phyloP scores from a whole-genome alignment of 257 asterid genomes.

The Orobanche coerulescens region DNA sequence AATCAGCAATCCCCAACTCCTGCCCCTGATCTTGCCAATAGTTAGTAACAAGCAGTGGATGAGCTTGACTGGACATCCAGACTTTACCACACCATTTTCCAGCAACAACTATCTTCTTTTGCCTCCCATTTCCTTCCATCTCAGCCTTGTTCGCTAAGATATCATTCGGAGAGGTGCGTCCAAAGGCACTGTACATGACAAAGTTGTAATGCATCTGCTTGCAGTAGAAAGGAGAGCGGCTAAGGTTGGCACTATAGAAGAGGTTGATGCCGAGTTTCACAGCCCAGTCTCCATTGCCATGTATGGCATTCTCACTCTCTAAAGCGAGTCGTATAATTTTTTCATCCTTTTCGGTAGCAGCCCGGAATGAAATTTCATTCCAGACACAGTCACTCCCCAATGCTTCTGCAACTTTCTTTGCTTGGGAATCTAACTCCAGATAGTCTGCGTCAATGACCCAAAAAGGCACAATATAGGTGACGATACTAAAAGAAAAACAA shows the following conservation, averaged over 20 bases:
- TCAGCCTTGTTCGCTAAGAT: constrained; percentile 24
- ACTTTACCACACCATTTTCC: constrained; percentile 99
- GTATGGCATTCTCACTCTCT: constrained; percentile 72
- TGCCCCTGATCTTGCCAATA: constrained; percentile 36
- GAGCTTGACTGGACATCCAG: constrained; percentile 95
- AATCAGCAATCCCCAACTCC: constrained; percentile 23
- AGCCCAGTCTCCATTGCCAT: constrained; percentile 95
- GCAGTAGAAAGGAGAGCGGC: constrained; percentile 89
- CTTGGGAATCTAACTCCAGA: constrained; percentile 74
- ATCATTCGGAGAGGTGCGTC: constrained; percentile 45
- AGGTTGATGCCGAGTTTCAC: constrained; percentile 91
- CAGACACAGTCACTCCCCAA: constrained; percentile 41
- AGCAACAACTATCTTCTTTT: constrained; percentile 66
- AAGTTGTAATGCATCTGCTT: constrained; percentile 94
- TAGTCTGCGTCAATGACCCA: constrained; percentile 50
- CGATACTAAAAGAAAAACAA: not conserved
- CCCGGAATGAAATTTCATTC: constrained; percentile 54
- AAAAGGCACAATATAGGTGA: constrained; percentile 3
- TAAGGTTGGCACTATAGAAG: constrained; percentile 84
- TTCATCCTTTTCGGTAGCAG: constrained; percentile 63
- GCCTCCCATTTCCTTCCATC: constrained; percentile 46
- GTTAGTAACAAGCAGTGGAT: constrained; percentile 56
- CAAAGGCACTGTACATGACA: constrained; percentile 68
- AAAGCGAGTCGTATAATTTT: constrained; percentile 59
- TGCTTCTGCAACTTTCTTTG: constrained; percentile 71